Percentiles rank a stretch among this genome's conserved stretches.
Conservation (phyloP, 2,329 filamentous ascomycete genomes). For the Colletotrichum cordylinicola region DNA sequence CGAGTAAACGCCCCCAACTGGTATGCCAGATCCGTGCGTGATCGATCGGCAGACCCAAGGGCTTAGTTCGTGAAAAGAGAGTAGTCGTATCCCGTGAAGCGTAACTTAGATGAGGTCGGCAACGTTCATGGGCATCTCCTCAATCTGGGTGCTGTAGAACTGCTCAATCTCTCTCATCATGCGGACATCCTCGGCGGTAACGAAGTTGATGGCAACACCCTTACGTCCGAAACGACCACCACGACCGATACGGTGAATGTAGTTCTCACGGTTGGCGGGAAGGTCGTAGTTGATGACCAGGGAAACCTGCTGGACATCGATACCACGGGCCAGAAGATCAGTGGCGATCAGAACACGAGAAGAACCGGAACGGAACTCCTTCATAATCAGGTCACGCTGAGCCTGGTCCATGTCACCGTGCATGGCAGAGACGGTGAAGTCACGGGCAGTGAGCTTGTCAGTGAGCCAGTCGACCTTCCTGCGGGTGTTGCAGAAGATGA, state of each 20-base stretch:
- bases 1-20: constrained; percentile 16
- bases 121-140: constrained; percentile 99
- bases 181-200: constrained; percentile 97
- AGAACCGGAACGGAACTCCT: constrained; percentile 99
- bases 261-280: constrained; percentile 99
- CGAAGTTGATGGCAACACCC: constrained; percentile 99
- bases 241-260: constrained; percentile 99
- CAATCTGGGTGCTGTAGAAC: constrained; percentile 99
- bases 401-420: constrained; percentile 99
- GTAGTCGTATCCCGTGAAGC: constrained; percentile 14
- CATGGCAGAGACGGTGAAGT: constrained; percentile 99
- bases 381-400: constrained; percentile 99
- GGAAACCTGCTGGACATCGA: constrained; percentile 99
- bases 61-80: constrained; percentile 21
- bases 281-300: constrained; percentile 99
- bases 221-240: constrained; percentile 99
- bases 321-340: constrained; percentile 97
- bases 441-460: constrained; percentile 96
- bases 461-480: constrained; percentile 99
- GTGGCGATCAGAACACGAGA: constrained; percentile 99
- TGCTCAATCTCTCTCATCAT: constrained; percentile 99
- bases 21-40: constrained; percentile 22
- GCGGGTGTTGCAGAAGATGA: constrained; percentile 99
- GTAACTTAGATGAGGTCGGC: constrained; percentile 72
- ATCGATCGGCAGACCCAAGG: constrained; percentile 15